These are phyloP conservation scores for Citrus sp. DNA, from an alignment of 345 rosid species.

Conservation along the genomic window DNA sequence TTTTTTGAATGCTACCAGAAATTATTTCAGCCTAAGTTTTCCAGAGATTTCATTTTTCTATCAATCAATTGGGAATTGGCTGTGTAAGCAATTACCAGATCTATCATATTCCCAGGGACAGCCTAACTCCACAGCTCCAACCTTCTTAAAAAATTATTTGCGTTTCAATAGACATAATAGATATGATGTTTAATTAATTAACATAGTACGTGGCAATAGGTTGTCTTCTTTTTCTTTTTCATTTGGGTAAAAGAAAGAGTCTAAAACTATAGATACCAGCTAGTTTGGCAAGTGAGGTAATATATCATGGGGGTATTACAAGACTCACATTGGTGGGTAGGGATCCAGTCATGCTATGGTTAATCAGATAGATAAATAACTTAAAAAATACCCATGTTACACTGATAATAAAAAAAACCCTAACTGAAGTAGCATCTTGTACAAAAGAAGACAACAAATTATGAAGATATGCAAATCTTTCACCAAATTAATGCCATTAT, in stretches of 20 bases:
- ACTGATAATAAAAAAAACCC: too few species aligned
- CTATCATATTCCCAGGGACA: background rate
- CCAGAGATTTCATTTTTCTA: background rate
- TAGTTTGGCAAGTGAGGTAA: too few species aligned
- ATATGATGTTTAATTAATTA: background rate
- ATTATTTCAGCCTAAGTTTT: background rate
- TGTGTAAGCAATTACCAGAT: background rate
- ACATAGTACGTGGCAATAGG: background rate
- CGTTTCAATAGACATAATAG: background rate
- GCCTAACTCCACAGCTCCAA: too few species aligned
- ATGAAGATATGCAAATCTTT: background rate
- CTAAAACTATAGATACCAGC: too few species aligned
- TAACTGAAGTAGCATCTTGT: too few species aligned
- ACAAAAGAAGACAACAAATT: background rate
- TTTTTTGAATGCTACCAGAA: background rate
- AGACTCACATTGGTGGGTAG: too few species aligned
- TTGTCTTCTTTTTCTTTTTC: background rate
- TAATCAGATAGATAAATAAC: too few species aligned
- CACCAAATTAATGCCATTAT: background rate
- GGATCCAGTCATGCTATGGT: too few species aligned
- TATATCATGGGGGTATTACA: too few species aligned
- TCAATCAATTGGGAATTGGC: background rate
- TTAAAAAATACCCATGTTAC: too few species aligned
- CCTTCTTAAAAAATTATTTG: background rate
- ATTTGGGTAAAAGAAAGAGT: too few species aligned